Evolutionary conservation across 2,329 filamentous ascomycete species (phyloP).

Genomic region (Orbilia ellipsospora): DNA sequence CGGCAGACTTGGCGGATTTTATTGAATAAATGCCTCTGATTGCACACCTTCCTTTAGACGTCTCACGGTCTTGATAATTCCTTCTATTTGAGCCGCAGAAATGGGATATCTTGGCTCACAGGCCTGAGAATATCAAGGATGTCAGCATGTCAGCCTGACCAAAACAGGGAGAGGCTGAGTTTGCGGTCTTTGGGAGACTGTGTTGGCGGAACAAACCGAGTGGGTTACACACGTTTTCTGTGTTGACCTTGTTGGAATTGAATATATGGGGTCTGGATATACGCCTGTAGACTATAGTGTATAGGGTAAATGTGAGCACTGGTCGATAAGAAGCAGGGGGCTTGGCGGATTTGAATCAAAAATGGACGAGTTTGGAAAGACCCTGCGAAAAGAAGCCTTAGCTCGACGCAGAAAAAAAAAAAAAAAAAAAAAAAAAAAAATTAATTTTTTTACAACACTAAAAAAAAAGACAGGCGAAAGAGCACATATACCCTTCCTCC

Average conservation of each 20-base stretch:
- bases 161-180: not conserved
- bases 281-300: not conserved
- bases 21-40: too few relatives aligned
- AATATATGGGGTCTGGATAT: constrained; percentile 1
- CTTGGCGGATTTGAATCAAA: constrained; percentile 42
- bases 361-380: constrained; percentile 46
- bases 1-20: too few relatives aligned
- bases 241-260: constrained; percentile 31
- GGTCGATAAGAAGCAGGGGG: constrained; percentile 21
- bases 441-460: constrained; percentile 56
- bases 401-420: constrained; percentile 33
- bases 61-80: too few relatives aligned
- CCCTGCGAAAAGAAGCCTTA: constrained; percentile 44
- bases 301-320: constrained; percentile 5
- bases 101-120: too few relatives aligned
- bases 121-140: too few relatives aligned
- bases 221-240: constrained; percentile 32
- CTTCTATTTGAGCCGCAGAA: not conserved
- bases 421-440: constrained; percentile 56
- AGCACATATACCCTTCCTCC: constrained; percentile 45
- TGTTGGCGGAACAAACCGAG: not conserved
- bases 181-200: too few relatives aligned
- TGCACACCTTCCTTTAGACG: too few relatives aligned
- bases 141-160: not conserved
- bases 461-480: constrained; percentile 1